These are phyloP conservation scores for Prillingera fragicola DNA, from an alignment of 1,284 basidiomycete species.

Conservation along the genomic window DNA sequence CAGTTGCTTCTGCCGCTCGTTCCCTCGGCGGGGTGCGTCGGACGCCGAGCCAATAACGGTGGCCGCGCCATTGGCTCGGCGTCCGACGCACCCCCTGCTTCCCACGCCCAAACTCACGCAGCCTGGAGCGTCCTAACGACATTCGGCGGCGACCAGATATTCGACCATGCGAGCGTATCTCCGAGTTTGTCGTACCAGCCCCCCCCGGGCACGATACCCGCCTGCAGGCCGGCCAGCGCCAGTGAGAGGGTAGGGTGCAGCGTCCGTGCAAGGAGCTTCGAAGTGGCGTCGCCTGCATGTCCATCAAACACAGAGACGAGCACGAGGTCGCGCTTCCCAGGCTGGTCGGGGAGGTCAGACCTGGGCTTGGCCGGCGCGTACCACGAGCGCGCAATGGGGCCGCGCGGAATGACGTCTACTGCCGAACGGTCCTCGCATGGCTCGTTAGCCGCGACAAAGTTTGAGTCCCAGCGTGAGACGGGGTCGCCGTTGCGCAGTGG, in stretches of 20 bases:
- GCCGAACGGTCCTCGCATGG: constrained; percentile 85
- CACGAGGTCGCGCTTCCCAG: constrained; percentile 58
- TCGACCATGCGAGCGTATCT: constrained; percentile 20
- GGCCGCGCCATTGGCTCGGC: not conserved
- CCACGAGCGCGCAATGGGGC: constrained; percentile 32
- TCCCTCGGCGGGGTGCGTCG: constrained; percentile 1
- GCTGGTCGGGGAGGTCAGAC: no score
- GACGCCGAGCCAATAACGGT: not conserved
- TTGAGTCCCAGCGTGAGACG: constrained; percentile 61
- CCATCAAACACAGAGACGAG: constrained; percentile 92
- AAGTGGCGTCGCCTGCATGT: constrained; percentile 79
- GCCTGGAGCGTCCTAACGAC: constrained; percentile 26
- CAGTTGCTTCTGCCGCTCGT: not conserved
- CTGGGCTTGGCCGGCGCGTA: not conserved
- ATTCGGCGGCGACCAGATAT: constrained; percentile 30
- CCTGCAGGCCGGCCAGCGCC: constrained; percentile 58
- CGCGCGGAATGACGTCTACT: constrained; percentile 59
- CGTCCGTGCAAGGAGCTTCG: constrained; percentile 72
- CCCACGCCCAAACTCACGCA: constrained; percentile 28
- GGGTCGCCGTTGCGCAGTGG: constrained; percentile 32
- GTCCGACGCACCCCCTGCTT: not conserved
- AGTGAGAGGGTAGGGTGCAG: constrained; percentile 81
- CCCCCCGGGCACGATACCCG: constrained; percentile 38
- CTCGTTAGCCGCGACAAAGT: constrained; percentile 73
- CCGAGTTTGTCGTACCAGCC: constrained; percentile 18